Evolutionary conservation across 257 asterid genomes (phyloP).

Genomic region (Gardenia jasminoides): DNA sequence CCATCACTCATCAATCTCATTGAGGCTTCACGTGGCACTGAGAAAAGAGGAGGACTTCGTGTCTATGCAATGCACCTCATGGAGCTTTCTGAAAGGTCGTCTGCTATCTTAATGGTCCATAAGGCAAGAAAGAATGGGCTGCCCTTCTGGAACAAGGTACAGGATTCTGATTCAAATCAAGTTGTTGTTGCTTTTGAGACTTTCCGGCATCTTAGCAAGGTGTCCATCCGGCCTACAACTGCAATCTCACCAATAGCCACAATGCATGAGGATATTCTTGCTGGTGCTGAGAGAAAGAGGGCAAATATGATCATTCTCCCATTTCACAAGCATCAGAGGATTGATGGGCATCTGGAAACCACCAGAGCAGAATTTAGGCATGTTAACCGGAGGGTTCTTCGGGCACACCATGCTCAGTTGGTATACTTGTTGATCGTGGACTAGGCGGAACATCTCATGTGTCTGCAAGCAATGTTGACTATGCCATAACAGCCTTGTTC

Average conservation of each 20-base stretch:
- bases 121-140: constrained; percentile 53
- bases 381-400: constrained; percentile 40
- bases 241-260: constrained; percentile 45
- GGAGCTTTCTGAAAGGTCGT: constrained; percentile 59
- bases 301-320: constrained; percentile 44
- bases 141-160: constrained; percentile 46
- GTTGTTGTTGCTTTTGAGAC: constrained; percentile 55
- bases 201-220: constrained; percentile 45
- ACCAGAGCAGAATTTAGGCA: constrained; percentile 35
- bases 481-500: constrained; percentile 37
- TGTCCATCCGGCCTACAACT: constrained; percentile 49
- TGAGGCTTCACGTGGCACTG: constrained; percentile 53
- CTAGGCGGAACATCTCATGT: constrained; percentile 52
- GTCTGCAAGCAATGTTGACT: constrained; percentile 48
- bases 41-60: constrained; percentile 43
- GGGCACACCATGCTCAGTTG: constrained; percentile 48
- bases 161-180: constrained; percentile 28
- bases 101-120: constrained; percentile 58
- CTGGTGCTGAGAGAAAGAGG: constrained; percentile 34
- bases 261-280: constrained; percentile 55
- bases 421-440: constrained; percentile 49
- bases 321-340: constrained; percentile 49
- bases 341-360: constrained; percentile 52
- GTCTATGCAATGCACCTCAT: constrained; percentile 63
- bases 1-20: constrained; percentile 55